Percentiles rank a stretch among this genome's conserved stretches.
Evolutionary conservation across 2,329 filamentous ascomycete species (phyloP).

Genomic region (Pestalotiopsis fici): DNA sequence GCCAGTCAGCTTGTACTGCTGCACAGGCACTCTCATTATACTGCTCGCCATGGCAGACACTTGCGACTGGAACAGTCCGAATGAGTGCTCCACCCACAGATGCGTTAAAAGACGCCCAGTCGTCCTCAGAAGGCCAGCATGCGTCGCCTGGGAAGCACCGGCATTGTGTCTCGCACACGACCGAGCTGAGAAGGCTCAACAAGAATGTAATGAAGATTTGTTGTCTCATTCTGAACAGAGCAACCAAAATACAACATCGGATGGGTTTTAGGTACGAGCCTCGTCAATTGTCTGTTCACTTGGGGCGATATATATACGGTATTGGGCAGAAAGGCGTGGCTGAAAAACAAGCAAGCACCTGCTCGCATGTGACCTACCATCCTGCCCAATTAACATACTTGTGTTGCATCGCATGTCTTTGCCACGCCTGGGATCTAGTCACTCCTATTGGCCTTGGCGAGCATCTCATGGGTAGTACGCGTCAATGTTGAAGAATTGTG

Average conservation of each 20-base stretch:
- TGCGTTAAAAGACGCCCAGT: slow-evolving; percentile 45
- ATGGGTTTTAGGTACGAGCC: neutral
- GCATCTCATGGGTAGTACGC: neutral
- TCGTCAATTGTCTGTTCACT: neutral
- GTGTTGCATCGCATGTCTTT: neutral
- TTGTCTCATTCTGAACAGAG: neutral
- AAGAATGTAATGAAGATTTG: neutral
- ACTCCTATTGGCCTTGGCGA: neutral
- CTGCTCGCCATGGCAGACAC: slow-evolving; percentile 37
- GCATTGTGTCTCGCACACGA: neutral
- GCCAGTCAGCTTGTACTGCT: slow-evolving; percentile 15
- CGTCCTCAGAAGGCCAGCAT: slow-evolving; percentile 42
- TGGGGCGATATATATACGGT: neutral
- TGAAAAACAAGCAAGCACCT: neutral
- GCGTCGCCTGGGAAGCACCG: slow-evolving; percentile 40
- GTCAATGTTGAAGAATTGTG: neutral
- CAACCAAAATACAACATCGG: neutral
- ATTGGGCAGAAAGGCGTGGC: neutral
- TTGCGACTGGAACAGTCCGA: slow-evolving; percentile 43
- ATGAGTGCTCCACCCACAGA: slow-evolving; percentile 45
- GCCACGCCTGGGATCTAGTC: neutral
- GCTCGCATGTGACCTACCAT: neutral
- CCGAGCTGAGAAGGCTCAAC: neutral
- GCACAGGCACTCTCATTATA: slow-evolving; percentile 15
- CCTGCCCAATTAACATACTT: neutral